Evolutionary conservation across 2,329 filamentous ascomycete species (phyloP).

Genomic region (Ophiostoma ulmi): DNA sequence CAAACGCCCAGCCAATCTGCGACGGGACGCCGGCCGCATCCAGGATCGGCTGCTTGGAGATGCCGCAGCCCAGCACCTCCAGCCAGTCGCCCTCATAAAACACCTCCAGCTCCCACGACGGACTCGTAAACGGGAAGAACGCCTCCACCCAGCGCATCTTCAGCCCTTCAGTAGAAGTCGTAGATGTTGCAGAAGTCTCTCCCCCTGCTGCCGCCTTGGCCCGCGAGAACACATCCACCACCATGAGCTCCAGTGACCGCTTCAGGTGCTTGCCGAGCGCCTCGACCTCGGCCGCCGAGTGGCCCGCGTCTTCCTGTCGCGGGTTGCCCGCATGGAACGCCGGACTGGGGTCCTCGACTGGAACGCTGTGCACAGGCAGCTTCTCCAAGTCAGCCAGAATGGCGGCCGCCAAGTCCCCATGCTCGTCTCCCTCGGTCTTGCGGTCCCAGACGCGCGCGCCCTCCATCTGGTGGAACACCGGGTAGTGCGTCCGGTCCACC

Average conservation of each 20-base stretch:
- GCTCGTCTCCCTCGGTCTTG: constrained; percentile 44
- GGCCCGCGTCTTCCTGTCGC: constrained; percentile 60
- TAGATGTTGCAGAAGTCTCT: constrained; percentile 28
- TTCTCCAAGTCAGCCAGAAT: constrained; percentile 65
- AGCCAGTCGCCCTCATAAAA: constrained; percentile 94
- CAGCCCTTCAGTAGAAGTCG: constrained; percentile 37
- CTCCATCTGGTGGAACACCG: constrained; percentile 98
- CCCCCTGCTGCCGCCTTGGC: constrained; percentile 55
- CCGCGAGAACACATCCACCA: constrained; percentile 79
- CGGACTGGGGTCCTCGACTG: constrained; percentile 79
- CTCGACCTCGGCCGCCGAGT: constrained; percentile 71
- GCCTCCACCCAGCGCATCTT: constrained; percentile 92
- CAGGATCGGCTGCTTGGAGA: constrained; percentile 78
- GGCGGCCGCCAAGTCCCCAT: constrained; percentile 55
- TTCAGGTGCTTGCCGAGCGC: constrained; percentile 83
- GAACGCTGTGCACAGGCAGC: constrained; percentile 67
- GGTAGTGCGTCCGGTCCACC: constrained; percentile 91
- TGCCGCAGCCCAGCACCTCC: constrained; percentile 87
- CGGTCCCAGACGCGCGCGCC: constrained; percentile 87
- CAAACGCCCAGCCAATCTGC: constrained; percentile 90
- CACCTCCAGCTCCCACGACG: constrained; percentile 93
- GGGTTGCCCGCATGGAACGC: constrained; percentile 76
- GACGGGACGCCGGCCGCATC: constrained; percentile 68
- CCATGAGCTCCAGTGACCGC: constrained; percentile 79
- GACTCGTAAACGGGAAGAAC: constrained; percentile 95